Base-by-base conservation (phyloP, 2,329 filamentous ascomycete species). In the Phoma sp. region DNA sequence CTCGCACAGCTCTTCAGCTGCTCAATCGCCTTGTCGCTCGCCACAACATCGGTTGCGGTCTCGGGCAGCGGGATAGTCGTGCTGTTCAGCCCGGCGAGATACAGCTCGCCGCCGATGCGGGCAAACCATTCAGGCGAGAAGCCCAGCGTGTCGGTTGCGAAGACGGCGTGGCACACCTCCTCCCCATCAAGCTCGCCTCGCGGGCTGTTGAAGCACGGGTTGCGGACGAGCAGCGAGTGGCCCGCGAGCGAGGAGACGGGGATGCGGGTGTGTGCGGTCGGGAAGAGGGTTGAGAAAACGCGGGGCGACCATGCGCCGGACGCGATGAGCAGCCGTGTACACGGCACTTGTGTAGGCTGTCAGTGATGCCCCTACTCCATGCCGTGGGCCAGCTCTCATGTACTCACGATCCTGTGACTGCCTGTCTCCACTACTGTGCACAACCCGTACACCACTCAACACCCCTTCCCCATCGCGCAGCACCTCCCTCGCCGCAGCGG, bases 111-210 rank as follows among this genome's bases (percentile, higher is more conserved):
- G 7, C 84, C 85, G 4, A 82, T 66, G 9, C 90, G 80, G 1
- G 86, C 85, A 71, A 90, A 91, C 9, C 90, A 78, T 71, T 93
- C 90, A 0, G 89, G 88, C 2, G 84, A 86, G 72, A 88, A 91
- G 0, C 80, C 81, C 2, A 75, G 65, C 1, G 76, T 77, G 52
- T 85, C 80, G 3, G 82, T 83, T 2, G 86, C 85, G 66, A 90
- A 93, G 2, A 93, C 74, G 1, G 89, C 86, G 69, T 91, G 86
- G 67, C 85, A 89, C 2, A 78, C 77, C 29, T 75, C 62, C 1
- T 64, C 65, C 47, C 2, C 18, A 18, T 81, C 78, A n/a, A 80
- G 71, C 36, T 76, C 69, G 18, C 18, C 18, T 18, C 18, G 18
- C 18, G 18, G 18, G 18, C 18, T 18, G 18, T 78, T 72, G 80